Evolutionary conservation across 1,284 basidiomycete species (phyloP), one percentile per base, ranked within the genome.

Genomic region (Trichosporon asahii): DNA sequence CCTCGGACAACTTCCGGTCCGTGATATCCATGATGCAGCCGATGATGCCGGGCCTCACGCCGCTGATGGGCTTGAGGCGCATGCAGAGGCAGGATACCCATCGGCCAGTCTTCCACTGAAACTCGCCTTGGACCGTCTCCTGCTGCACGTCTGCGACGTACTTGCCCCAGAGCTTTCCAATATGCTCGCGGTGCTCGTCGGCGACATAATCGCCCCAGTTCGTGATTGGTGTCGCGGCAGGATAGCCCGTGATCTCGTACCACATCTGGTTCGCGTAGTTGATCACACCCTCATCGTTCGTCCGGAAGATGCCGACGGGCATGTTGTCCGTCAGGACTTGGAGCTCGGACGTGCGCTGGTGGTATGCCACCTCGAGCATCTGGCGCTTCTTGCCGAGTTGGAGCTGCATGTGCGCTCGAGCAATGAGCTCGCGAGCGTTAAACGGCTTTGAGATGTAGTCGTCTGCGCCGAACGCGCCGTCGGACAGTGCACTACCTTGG

Each of bases 381-480:
- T 72, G 68, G 1, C 78, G 72, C 21, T 73, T 71, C 66, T 80
- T 80, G 18, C 79, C 81, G 1, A 81, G 71, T 67, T 79, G 80
- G 31, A 81, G 67, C 70, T 79, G 74, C 74, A 75, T 74, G 69
- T 79, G 72, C 46, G 77, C 78, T 11, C 85, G 78, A 21, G 85
- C 85, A 18, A 85, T 76, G 35, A 85, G 74, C 70, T 85, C 84
- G 37, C 80, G 70, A 0, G 78, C 75, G 29, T 78, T 79, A 75
- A 81, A 82, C 1, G 81, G 80, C 66, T 81, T 81, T 0, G 71
- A 74, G 14, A 82, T 70, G 66, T 82, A 80, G 60, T 83, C 80
- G 68, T 85, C 84, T 1, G 84, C 85, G 18, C 83, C 82, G 12
- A 85, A 74, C 3, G 80, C 67, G 3, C 78, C 78, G 18, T 80